phyloP scores from a whole-genome alignment of 176 grass and related monocot species.

The Areca catechu region DNA sequence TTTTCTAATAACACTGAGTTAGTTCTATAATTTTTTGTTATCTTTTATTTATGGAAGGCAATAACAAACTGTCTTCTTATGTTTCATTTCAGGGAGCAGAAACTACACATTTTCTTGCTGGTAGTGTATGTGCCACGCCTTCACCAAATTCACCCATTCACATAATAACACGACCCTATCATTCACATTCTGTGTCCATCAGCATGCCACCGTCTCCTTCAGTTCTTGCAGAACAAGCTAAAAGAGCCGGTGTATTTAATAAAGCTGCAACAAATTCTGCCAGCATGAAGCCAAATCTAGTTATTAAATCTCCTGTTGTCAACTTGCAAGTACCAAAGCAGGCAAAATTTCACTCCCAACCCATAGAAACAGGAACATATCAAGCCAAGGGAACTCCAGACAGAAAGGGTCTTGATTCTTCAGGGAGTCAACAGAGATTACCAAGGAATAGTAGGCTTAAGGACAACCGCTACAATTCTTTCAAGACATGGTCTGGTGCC shows the following conservation, averaged over 20 bases:
- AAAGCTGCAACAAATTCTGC: constrained; percentile 4
- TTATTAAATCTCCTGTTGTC: not conserved
- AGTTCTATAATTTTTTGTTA: not conserved
- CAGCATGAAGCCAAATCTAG: not conserved
- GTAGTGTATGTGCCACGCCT: not conserved
- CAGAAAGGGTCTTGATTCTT: constrained; percentile 2
- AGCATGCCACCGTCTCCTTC: constrained; percentile 60
- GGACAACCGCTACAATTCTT: constrained; percentile 68
- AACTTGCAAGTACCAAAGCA: constrained; percentile 24
- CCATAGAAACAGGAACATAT: constrained; percentile 13
- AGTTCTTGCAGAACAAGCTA: constrained; percentile 15
- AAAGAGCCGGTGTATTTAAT: constrained; percentile 4
- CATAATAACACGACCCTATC: not conserved
- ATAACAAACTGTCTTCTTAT: not conserved
- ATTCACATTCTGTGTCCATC: constrained; percentile 40
- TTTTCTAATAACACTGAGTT: not conserved
- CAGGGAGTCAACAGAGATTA: constrained; percentile 1
- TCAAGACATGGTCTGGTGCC: constrained; percentile 85
- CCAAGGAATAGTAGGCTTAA: constrained; percentile 13
- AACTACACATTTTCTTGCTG: constrained; percentile 3
- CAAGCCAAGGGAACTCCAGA: not conserved
- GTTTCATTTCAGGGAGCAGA: constrained; percentile 24
- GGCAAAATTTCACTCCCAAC: constrained; percentile 55
- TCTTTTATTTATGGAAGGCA: not conserved
- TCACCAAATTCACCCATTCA: not conserved